These are phyloP conservation scores for Mayamaea pseudoterrestris DNA, from an alignment of 108 stramenopile species.

Conservation along the genomic window DNA sequence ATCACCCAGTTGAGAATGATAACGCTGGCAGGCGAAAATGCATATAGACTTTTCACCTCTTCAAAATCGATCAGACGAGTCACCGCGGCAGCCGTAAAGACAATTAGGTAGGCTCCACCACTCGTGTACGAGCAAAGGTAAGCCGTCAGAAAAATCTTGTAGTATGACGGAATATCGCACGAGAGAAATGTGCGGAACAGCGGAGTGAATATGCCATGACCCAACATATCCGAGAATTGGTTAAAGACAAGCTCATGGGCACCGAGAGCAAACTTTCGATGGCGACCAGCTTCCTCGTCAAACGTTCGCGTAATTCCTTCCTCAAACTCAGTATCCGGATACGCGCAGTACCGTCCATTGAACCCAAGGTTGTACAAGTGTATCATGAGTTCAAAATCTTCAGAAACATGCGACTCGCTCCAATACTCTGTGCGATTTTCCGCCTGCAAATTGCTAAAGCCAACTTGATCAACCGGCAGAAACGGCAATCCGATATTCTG, in stretches of 20 bases:
- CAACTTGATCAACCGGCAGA: conserved; percentile 35
- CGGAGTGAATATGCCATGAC: conserved; percentile 29
- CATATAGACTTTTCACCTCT: conserved; percentile 12
- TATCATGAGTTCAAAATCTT: conserved; percentile 52
- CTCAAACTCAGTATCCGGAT: conserved; percentile 42
- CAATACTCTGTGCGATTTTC: conserved; percentile 29
- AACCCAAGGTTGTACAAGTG: conserved; percentile 45
- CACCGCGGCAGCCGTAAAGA: conserved; percentile 25
- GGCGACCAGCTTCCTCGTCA: conserved; percentile 50
- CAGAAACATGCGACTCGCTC: conserved; percentile 37
- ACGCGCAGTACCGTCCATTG: conserved; percentile 42
- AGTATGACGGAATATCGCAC: conserved; percentile 42
- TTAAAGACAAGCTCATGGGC: conserved; percentile 48
- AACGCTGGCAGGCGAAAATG: conserved; percentile 32
- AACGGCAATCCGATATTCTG: conserved; percentile 38
- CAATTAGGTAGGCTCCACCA: conserved; percentile 33
- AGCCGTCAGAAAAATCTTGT: conserved; percentile 39
- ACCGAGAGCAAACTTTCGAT: conserved; percentile 41
- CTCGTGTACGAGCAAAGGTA: conserved; percentile 34
- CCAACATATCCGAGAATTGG: conserved; percentile 32
- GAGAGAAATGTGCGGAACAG: conserved; percentile 32
- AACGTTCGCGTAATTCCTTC: conserved; percentile 49
- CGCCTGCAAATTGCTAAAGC: conserved; percentile 25
- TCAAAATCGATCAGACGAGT: conserved; percentile 14
- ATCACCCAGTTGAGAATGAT: conserved; percentile 24